These are phyloP conservation scores for Paspalum vaginatum DNA, from an alignment of 176 grass and related monocot species.

Conservation along the genomic window DNA sequence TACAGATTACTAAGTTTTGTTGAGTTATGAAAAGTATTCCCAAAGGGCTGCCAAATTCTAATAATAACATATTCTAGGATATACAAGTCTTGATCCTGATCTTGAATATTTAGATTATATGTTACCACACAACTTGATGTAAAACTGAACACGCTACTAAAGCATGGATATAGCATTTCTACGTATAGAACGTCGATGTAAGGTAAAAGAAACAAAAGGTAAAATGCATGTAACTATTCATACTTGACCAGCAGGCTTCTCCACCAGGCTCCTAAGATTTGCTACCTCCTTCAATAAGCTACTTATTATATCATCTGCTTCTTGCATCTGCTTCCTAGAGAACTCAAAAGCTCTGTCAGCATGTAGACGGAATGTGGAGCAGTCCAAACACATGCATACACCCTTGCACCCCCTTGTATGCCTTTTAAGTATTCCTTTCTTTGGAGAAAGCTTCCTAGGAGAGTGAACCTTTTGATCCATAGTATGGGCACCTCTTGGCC, in stretches of 20 bases:
- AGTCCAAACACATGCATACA: conserved; percentile 85
- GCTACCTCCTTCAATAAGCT: conserved; percentile 67
- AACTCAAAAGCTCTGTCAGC: conserved; percentile 86
- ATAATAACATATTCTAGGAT: not conserved
- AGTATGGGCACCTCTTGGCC: conserved; percentile 2
- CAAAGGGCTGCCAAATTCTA: not conserved
- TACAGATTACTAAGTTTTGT: not conserved
- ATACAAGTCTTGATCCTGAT: not conserved
- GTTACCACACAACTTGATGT: not conserved
- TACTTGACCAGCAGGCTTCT: conserved; percentile 69
- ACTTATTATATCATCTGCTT: conserved; percentile 81
- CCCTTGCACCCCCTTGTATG: conserved; percentile 69
- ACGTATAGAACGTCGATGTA: not conserved
- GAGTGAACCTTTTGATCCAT: conserved; percentile 38
- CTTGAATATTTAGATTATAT: not conserved
- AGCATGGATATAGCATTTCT: conserved; percentile 17
- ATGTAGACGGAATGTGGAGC: conserved; percentile 59
- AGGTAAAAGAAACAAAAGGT: conserved; percentile 17
- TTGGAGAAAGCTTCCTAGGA: conserved; percentile 56
- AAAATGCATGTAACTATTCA: not conserved
- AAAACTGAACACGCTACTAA: not conserved
- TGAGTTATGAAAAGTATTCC: not conserved
- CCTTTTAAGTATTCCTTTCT: conserved; percentile 75
- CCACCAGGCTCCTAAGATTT: conserved; percentile 56
- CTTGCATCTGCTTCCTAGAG: conserved; percentile 82